phyloP scores from a whole-genome alignment of 192 early-diverging fungal genomes.

The Funneliformis geosporum region DNA sequence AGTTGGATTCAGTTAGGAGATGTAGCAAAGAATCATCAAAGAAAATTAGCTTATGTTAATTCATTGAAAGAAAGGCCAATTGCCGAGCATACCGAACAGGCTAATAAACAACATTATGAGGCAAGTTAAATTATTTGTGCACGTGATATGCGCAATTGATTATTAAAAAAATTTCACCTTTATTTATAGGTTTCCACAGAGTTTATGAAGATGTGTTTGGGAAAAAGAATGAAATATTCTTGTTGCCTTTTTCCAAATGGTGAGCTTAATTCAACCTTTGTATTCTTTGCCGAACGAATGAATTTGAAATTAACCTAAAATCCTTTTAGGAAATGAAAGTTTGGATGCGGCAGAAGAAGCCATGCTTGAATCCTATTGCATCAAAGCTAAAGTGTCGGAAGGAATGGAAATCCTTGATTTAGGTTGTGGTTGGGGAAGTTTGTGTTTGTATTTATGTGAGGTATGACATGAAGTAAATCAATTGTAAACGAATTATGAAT shows the following conservation, averaged over 20 bases:
- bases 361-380: constrained; percentile 61
- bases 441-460: constrained; percentile 59
- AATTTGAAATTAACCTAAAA: not conserved
- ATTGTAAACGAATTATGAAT: not conserved
- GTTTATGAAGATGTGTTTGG: constrained; percentile 55
- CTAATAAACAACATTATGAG: constrained; percentile 76
- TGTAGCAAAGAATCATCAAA: constrained; percentile 23
- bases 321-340: constrained; percentile 25
- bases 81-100: constrained; percentile 62
- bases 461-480: constrained; percentile 25
- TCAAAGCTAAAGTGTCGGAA: constrained; percentile 53
- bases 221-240: constrained; percentile 62
- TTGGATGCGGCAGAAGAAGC: constrained; percentile 55
- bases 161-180: not conserved
- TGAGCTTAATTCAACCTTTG: constrained; percentile 20
- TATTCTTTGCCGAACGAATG: not conserved
- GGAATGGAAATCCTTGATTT: constrained; percentile 62
- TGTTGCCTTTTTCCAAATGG: constrained; percentile 56
- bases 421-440: constrained; percentile 66
- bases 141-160: not conserved
- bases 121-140: not conserved
- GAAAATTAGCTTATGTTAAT: constrained; percentile 47
- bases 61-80: constrained; percentile 46
- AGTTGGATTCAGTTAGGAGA: constrained; percentile 10
- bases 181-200: constrained; percentile 49